phyloP scores from a whole-genome alignment of 2,329 filamentous ascomycete species.

The Tolypocladium tundrense region DNA sequence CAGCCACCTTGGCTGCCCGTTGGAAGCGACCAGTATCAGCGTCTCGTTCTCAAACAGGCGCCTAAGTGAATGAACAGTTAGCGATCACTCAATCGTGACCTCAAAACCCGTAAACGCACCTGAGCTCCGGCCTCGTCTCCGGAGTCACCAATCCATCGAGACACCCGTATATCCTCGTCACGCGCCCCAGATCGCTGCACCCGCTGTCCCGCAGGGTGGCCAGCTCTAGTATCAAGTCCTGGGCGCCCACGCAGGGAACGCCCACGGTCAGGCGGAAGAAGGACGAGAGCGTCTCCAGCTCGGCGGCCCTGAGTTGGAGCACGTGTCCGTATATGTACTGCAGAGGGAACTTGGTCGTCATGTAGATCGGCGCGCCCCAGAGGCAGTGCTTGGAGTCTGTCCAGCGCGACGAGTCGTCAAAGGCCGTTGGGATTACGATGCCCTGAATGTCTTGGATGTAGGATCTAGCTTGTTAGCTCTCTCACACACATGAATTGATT shows the following conservation, averaged over 20 bases:
- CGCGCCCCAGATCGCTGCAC: not conserved
- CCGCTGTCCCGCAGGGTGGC: not conserved
- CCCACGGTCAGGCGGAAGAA: slow-evolving; percentile 3
- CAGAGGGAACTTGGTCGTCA: slow-evolving; percentile 1
- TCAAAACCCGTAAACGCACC: not conserved
- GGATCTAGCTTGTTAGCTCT: not conserved
- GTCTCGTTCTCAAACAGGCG: slow-evolving; percentile 3
- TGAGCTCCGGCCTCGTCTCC: not conserved
- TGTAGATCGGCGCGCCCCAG: not conserved
- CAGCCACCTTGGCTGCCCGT: slow-evolving; percentile 13
- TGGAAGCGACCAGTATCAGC: slow-evolving; percentile 3
- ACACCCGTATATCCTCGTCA: not conserved
- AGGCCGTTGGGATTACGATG: not conserved
- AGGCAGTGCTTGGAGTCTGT: not conserved
- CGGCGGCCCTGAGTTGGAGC: not conserved
- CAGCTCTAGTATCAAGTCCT: slow-evolving; percentile 1
- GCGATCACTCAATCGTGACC: not conserved
- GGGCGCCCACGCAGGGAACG: not conserved
- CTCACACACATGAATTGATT: too few relatives aligned
- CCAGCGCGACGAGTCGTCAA: slow-evolving; percentile 1
- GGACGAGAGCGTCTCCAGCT: not conserved
- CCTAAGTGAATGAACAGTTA: not conserved
- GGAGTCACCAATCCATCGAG: not conserved
- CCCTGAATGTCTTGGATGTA: slow-evolving; percentile 6
- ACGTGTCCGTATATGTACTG: slow-evolving; percentile 1